These are phyloP conservation scores for Aspergillus funiculosus DNA, from an alignment of 495 filamentous ascomycete species.

Conservation along the genomic window DNA sequence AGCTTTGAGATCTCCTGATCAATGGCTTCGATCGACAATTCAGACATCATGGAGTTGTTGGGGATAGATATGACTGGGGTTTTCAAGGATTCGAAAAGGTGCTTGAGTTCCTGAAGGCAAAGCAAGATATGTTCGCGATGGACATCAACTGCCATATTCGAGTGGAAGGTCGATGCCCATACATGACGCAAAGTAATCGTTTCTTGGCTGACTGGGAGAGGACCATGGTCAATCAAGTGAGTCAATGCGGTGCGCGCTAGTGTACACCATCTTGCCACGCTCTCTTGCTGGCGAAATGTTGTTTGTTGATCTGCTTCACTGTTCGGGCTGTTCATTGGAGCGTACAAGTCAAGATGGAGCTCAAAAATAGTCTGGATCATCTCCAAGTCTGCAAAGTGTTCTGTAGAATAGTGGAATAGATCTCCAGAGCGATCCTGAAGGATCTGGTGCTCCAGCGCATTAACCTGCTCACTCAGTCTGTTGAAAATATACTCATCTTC, in stretches of 20 bases:
- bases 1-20: constrained; percentile 87
- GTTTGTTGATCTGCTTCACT: constrained; percentile 59
- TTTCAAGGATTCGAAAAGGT: constrained; percentile 35
- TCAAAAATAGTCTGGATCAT: constrained; percentile 79
- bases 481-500: constrained; percentile 64
- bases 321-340: constrained; percentile 66
- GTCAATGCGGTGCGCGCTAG: constrained; percentile 60
- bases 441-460: constrained; percentile 28
- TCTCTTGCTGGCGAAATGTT: constrained; percentile 57
- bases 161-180: constrained; percentile 76
- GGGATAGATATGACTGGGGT: constrained; percentile 57
- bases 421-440: constrained; percentile 21
- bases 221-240: constrained; percentile 38
- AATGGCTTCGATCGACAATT: constrained; percentile 72
- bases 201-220: constrained; percentile 22
- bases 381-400: constrained; percentile 32
- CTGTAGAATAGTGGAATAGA: constrained; percentile 26
- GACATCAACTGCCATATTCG: constrained; percentile 61
- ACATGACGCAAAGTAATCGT: constrained; percentile 56
- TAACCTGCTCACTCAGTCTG: constrained; percentile 43
- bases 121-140: constrained; percentile 71
- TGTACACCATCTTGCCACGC: constrained; percentile 68
- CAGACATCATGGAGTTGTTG: constrained; percentile 85
- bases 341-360: constrained; percentile 81
- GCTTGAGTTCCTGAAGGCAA: constrained; percentile 70